Conservation (phyloP, 768 basidiomycete species). For the Pulveroboletus sp. region DNA sequence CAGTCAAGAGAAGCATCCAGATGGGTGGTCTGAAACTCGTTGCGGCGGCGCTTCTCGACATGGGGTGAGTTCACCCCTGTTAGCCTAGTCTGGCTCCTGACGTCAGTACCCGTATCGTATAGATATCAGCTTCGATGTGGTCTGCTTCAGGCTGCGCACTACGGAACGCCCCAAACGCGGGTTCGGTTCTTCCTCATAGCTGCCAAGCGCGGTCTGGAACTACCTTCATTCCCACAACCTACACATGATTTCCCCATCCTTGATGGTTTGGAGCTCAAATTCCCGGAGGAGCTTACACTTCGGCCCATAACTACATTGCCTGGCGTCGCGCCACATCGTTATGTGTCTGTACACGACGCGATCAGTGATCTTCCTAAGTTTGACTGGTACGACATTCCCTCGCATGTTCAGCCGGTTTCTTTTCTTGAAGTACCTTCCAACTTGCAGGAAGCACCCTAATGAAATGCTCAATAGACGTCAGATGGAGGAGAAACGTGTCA, state of each 20-base stretch:
- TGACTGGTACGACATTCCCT: constrained; percentile 54
- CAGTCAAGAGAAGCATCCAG: constrained; percentile 59
- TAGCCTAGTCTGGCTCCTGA: background rate
- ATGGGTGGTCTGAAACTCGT: constrained; percentile 74
- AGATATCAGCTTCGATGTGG: constrained; percentile 44
- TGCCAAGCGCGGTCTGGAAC: constrained; percentile 30
- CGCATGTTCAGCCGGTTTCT: background rate
- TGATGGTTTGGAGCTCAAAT: constrained; percentile 47
- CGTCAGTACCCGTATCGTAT: background rate
- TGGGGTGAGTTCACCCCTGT: constrained; percentile 46
- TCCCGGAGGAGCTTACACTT: constrained; percentile 38
- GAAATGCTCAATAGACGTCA: constrained; percentile 5
- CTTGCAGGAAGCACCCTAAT: constrained; percentile 24
- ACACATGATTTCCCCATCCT: constrained; percentile 38
- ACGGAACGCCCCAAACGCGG: constrained; percentile 42
- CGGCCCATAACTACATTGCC: constrained; percentile 40
- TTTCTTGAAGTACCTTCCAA: background rate
- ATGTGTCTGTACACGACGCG: constrained; percentile 65
- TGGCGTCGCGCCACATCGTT: constrained; percentile 53
- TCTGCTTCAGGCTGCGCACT: constrained; percentile 45
- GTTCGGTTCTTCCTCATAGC: constrained; percentile 50
- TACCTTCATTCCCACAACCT: constrained; percentile 40
- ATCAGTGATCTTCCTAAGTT: constrained; percentile 68
- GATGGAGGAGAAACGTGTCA: constrained; percentile 22
- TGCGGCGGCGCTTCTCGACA: constrained; percentile 52